Evolutionary conservation across 192 early-diverging fungal species (phyloP), one percentile per base, ranked within the genome.

Genomic region (Fimicolochytrium jonesii): DNA sequence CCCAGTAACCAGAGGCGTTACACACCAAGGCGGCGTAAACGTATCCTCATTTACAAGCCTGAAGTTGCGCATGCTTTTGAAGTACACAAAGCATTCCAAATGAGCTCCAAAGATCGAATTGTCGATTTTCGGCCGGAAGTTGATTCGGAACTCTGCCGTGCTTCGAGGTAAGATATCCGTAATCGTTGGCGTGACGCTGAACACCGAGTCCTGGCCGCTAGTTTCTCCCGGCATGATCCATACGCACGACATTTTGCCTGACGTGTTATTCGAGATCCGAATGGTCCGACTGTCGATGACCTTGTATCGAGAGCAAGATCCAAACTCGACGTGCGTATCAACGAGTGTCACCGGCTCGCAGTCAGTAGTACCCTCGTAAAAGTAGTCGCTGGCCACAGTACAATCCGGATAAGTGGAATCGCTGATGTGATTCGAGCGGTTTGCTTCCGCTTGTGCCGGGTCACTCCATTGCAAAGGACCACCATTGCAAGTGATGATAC

Each of bases 31-130:
- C 7, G 81, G 81, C 17, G 81, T 83, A 45, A 83, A 83, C 11
- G 78, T 83, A 30, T 82, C 76, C 44, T 81, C 69, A 46, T 77
- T 79, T 7, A 83, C 81, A 6, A 83, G 66, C 25, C 81, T 57
- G 43, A 83, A 83, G 56, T 82, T 83, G 11, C 81, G 35, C 81
- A 83, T 83, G 60, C 70, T 75, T 49, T 83, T 83, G 67, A 75
- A 83, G 39, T 82, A 82, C 6, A 76, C 70, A 69, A 77, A 83
- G 57, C 81, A 83, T 51, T 83, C 81, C 20, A 83, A 60, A 37
- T 83, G 76, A 31, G 58, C 54, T 20, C 78, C 76, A 47, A 80
- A 83, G 50, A 83, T 82, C 0, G 66, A 64, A 51, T 82, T 83
- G 48, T 83, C 81, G 9, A 71, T 58, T 29, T 60, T 67, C 1